Evolutionary conservation across 768 basidiomycete genomes (phyloP), one percentile per base, ranked within the genome.

Genomic region (Collybia sordida): DNA sequence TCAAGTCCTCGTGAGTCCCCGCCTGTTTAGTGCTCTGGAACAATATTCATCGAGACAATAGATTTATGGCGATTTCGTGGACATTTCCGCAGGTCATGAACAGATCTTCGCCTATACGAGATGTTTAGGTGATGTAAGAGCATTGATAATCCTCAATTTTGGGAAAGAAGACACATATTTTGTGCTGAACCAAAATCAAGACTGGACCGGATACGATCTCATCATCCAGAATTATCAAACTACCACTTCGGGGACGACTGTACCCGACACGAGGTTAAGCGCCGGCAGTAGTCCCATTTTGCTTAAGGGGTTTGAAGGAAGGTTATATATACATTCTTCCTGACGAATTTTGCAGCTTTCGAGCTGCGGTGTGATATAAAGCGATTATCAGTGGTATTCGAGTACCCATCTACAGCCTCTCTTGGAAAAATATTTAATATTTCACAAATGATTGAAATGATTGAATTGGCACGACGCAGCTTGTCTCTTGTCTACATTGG

Each of bases 31-130:
- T 22, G 15, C 19, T 47, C 11, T 28, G 5, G 23, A 18, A 23
- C 17, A n/a, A n/a, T 35, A 7, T 9, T 21, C 39, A n/a, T n/a
- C 22, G 27, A 12, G 17, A 15, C 4, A n/a, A n/a, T 45, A 85
- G 84, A 73, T 81, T 2, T 83, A 82, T 59, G 88, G 88, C 14
- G 72, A 77, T 34, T 90, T 87, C 57, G 57, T 62, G 5, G 72
- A 81, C 27, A 60, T 85, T 3, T 71, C 77, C 6, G 59, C 66
- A 1, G 59, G 60, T 0, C 68, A 87, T 58, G 70, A 79, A 22
- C 56, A 74, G 22, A 73, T 83, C 18, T 82, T 88, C 47, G 80
- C 79, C 0, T 88, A 79, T 59, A 71, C 65, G 1, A 74, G 83
- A 19, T 63, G 64, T 2, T 55, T 79, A 6, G 71, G 65, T 0